Conservation (phyloP, 2,329 filamentous ascomycete species). For the Colletotrichum lini region DNA sequence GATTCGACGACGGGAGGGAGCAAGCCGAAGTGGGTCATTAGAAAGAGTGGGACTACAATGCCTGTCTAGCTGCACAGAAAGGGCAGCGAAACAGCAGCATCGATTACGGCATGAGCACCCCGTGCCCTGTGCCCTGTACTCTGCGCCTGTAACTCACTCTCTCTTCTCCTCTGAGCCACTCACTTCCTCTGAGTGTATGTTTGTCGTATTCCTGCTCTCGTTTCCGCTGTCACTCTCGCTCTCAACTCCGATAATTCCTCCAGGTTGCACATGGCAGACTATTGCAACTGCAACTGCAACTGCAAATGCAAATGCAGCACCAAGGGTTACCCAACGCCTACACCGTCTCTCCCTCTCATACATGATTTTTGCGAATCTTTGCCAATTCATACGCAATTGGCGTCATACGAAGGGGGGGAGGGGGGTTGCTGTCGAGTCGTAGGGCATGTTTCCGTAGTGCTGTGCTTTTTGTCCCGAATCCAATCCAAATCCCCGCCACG, state of each 20-base stretch:
- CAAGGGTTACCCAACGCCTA: slow-evolving; percentile 8
- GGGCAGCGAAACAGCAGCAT: slow-evolving; percentile 29
- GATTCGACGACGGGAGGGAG: not conserved
- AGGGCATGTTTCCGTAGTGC: no score
- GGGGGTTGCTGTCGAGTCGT: no score
- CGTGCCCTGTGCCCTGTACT: not conserved
- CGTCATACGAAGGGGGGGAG: no score
- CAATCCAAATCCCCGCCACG: not conserved
- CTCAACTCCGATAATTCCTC: not conserved
- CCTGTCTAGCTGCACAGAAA: slow-evolving; percentile 21
- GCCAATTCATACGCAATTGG: slow-evolving; percentile 20
- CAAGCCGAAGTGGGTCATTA: not conserved
- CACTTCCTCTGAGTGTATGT: no score
- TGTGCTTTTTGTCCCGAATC: not conserved
- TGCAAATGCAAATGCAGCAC: slow-evolving; percentile 5
- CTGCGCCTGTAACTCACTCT: not conserved
- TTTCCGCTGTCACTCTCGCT: not conserved
- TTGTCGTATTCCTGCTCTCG: not conserved
- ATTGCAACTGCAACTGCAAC: not conserved
- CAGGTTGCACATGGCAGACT: not conserved
- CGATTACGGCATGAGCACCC: not conserved
- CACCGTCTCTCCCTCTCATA: not conserved
- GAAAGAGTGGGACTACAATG: not conserved
- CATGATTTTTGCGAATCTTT: not conserved
- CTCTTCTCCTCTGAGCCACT: not conserved